These are phyloP conservation scores for Euphorbia peplus DNA, from an alignment of 345 rosid species.

Conservation along the genomic window DNA sequence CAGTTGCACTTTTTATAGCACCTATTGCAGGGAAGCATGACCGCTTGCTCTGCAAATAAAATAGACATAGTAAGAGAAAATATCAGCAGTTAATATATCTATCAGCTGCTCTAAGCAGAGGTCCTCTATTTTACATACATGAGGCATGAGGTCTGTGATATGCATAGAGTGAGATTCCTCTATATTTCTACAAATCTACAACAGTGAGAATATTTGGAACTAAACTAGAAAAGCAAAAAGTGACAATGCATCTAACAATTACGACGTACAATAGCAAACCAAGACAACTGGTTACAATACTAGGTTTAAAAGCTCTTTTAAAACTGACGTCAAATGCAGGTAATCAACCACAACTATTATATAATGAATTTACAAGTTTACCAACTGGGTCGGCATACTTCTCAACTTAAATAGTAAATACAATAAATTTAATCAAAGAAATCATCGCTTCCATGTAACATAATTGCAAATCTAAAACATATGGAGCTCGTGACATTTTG, in stretches of 20 bases:
- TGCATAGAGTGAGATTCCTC: neutral
- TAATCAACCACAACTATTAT: neutral
- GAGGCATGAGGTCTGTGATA: neutral
- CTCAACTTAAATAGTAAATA: neutral
- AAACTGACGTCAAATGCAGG: conserved; percentile 8
- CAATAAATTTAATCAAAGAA: conserved; percentile 6
- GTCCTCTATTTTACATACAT: neutral
- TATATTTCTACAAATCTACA: neutral
- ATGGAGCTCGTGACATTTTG: neutral
- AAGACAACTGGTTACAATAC: neutral
- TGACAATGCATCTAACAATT: conserved; percentile 1
- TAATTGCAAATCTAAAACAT: neutral
- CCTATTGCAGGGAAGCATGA: conserved; percentile 80
- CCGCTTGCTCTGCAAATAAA: conserved; percentile 63
- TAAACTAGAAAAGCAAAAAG: neutral
- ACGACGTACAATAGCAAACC: neutral
- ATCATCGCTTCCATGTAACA: neutral
- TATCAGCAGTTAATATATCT: conserved; percentile 18
- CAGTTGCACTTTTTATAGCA: conserved; percentile 85
- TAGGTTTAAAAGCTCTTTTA: neutral
- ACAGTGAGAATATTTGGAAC: too few relatives aligned
- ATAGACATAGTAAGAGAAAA: neutral
- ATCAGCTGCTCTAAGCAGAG: neutral
- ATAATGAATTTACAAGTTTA: conserved; percentile 1
- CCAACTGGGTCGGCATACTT: neutral